Base-by-base conservation (phyloP, 169 alveolate genomes). In the Besnoitia besnoiti region DNA sequence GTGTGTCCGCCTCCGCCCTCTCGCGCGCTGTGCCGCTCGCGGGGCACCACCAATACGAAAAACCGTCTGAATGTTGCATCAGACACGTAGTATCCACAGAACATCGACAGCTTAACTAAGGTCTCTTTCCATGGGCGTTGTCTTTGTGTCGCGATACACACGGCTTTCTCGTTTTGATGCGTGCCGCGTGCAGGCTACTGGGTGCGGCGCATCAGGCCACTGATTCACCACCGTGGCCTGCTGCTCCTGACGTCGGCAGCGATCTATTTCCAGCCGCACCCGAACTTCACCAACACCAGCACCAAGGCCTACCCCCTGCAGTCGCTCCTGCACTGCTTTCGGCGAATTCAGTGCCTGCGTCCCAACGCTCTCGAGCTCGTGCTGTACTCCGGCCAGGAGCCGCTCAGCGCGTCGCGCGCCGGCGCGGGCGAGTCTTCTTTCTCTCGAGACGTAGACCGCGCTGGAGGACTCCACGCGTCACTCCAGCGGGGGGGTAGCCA, bases 341-440 rank as follows among this genome's bases (percentile, higher is more conserved):
- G 91, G 40, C 91, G 91, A 44, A 76, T 87, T 19, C 91, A 62
- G 51, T 87, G 91, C 40, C 59, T 87, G 62, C 91, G 91, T 30
- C 91, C 91, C 1, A 87, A 76, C 27, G 91, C 82, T 37, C 62
- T 87, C 44, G 91, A 87, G 37, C 47, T 87, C 84, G 59, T 87
- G 19, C 55, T 87, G 33, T 75, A 49, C 27, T 73, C 82, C 30
- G 67, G 82, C 30, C 82, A 73, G n/a, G 39, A 37, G 47, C 82
- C 82, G 46, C n/a, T n/a, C 37, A 62, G 79, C 82, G 46, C 82
- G 16, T 73, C 82, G 82, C 16, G 16, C n/a, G 82, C 67, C n/a
- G 3, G 30, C 12, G 4, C n/a, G 67, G 67, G 67, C 3, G 12
- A 19, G 4, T 16, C 67, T n/a, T 55, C n/a, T 16, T 55, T 55